Base-by-base conservation (phyloP, 73 alveolate species). In the Paramecium caudatum region DNA sequence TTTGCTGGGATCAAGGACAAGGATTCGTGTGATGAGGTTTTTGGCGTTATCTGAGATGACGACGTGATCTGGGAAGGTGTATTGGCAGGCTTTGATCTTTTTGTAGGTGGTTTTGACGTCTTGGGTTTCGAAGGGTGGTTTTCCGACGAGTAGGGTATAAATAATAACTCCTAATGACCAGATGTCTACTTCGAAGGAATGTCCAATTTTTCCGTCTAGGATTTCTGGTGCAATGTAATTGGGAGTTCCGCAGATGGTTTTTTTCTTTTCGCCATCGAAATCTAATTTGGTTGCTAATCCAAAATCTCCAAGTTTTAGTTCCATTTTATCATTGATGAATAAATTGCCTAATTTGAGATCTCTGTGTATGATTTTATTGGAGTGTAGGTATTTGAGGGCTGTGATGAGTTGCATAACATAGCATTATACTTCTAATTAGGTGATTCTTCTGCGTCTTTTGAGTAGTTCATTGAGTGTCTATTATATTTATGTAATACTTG, bases 231-330 rank as follows among this genome's bases (percentile, higher is more conserved):
- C 99, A 45, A 98, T 98, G 83, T 98, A 98, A 90, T 98, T 98
- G 0, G 99, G 99, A 13, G 99, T 98, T 6, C 99, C 99, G 69
- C 99, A 98, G 43, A 98, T 94, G 7, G 99, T 98, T 83, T 98
- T 93, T 91, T 97, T 97, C 74, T 96, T 96, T 86, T 98, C 99
- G 13, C 99, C 99, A 83, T 98, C 99, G 84, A 95, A 96, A 84
- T 98, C 99, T 17, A 97, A 95, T 90, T 97, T 98, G n/a, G 99
- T 97, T 0, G 99, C 99, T 13, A 98, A 91, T 25, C 99, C 99
- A 91, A 98, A 97, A 94, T 98, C 99, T 69, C 99, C 99, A n/a
- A 98, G 92, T 91, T 98, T 98, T 30, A 98, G 63, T 92, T 98
- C 98, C 99, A 98, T 98, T 95, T 97, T 98, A 47, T 95, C 99